Conservation (phyloP, 768 basidiomycete species). For the Butyriboletus loyo region DNA sequence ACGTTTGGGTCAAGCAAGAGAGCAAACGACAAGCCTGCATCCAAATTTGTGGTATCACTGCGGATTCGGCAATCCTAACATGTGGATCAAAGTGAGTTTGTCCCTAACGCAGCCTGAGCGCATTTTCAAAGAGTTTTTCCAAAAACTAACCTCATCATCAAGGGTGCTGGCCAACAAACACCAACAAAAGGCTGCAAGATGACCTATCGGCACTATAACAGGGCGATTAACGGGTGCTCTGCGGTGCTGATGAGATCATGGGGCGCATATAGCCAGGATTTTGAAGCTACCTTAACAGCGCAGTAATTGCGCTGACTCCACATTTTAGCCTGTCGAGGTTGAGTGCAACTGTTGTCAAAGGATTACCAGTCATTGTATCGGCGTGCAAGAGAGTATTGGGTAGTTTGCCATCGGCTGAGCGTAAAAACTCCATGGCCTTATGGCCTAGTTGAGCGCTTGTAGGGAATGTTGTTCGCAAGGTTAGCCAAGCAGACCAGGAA, state of each 20-base stretch:
- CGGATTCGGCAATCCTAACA: conserved; percentile 52
- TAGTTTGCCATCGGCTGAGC: conserved; percentile 9
- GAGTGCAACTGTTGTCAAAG: conserved; percentile 49
- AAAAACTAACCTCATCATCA: conserved; percentile 42
- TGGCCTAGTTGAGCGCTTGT: conserved; percentile 31
- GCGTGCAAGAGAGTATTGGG: conserved; percentile 7
- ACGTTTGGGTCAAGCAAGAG: conserved; percentile 49
- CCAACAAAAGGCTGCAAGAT: conserved; percentile 49
- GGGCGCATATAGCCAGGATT: neutral
- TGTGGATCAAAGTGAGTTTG: conserved; percentile 50
- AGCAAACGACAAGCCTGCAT: conserved; percentile 51
- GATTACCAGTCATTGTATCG: conserved; percentile 38
- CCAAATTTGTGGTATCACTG: conserved; percentile 47
- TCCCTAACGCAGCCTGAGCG: conserved; percentile 35
- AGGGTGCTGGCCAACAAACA: conserved; percentile 47
- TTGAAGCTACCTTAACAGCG: conserved; percentile 50
- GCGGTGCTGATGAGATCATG: neutral
- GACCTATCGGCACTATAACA: conserved; percentile 67
- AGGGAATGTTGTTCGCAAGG: conserved; percentile 59
- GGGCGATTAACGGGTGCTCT: conserved; percentile 60
- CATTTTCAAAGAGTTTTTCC: neutral
- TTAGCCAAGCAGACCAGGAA: conserved; percentile 59
- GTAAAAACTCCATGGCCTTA: conserved; percentile 1
- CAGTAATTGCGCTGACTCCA: conserved; percentile 47
- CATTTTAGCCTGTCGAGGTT: conserved; percentile 61